A percentile compares a stretch with the other conserved stretches of the same genome.
Evolutionary conservation across 306 rosid species (phyloP).

Genomic region (Inga laurina): DNA sequence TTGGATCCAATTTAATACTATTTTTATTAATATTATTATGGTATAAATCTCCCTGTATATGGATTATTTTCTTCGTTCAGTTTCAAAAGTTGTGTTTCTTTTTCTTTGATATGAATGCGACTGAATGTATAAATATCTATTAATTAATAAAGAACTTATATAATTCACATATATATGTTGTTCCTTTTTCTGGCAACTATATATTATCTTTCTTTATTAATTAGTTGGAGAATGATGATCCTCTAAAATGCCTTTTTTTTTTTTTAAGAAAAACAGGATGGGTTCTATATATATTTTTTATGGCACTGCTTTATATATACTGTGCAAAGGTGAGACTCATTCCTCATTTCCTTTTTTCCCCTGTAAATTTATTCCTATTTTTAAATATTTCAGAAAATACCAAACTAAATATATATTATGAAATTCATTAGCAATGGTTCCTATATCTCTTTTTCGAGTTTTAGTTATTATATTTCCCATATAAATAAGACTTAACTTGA

Average conservation of each 20-base stretch:
- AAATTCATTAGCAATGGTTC: not conserved
- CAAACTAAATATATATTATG: too few relatives aligned
- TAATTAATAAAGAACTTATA: not conserved
- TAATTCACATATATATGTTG: not conserved
- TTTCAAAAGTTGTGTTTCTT: not conserved
- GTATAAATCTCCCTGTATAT: not conserved
- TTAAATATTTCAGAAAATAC: not conserved
- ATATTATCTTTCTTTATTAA: not conserved
- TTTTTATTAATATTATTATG: not conserved
- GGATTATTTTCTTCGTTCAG: not conserved
- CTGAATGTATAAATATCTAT: not conserved
- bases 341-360: not conserved
- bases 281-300: not conserved
- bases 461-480: not conserved
- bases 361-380: not conserved
- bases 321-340: not conserved
- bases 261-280: not conserved
- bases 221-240: not conserved
- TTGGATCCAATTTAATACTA: not conserved
- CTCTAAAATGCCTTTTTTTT: not conserved
- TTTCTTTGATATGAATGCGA: not conserved
- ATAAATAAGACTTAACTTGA: not conserved
- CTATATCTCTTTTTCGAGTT: not conserved
- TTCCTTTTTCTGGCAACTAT: not conserved
- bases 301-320: not conserved